Conservation (phyloP, 305 asterid species). For the Nicotiana rustica region DNA sequence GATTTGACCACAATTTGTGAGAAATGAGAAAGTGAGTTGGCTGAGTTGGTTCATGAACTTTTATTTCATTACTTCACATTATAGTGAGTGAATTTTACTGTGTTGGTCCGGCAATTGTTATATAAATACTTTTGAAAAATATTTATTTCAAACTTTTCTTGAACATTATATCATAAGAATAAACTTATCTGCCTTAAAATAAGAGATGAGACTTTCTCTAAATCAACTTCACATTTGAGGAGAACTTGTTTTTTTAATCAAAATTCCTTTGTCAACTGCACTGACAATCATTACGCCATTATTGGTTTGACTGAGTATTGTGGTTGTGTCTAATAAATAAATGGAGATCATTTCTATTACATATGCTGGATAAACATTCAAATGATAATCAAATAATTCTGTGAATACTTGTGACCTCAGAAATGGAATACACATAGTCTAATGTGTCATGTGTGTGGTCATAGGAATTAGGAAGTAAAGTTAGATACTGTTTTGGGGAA, state of each 20-base stretch:
- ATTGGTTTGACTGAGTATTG: not conserved
- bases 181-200: not conserved
- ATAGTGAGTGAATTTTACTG: not conserved
- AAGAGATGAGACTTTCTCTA: not conserved
- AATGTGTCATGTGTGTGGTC: not conserved
- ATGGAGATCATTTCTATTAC: not conserved
- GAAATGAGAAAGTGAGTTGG: not conserved
- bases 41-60: not conserved
- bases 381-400: not conserved
- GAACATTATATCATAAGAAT: not conserved
- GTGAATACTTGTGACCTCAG: not conserved
- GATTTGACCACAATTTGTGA: slow-evolving; percentile 17
- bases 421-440: not conserved
- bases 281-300: not conserved
- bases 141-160: not conserved
- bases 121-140: not conserved
- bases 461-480: not conserved
- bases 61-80: not conserved
- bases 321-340: not conserved
- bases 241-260: not conserved
- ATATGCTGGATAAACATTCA: not conserved
- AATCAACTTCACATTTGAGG: slow-evolving; percentile 24
- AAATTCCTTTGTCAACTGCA: not conserved
- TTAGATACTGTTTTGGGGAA: not conserved
- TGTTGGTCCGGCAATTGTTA: not conserved